Base-by-base conservation (phyloP, 2,329 filamentous ascomycete species). In the Magnaporthales sp. region DNA sequence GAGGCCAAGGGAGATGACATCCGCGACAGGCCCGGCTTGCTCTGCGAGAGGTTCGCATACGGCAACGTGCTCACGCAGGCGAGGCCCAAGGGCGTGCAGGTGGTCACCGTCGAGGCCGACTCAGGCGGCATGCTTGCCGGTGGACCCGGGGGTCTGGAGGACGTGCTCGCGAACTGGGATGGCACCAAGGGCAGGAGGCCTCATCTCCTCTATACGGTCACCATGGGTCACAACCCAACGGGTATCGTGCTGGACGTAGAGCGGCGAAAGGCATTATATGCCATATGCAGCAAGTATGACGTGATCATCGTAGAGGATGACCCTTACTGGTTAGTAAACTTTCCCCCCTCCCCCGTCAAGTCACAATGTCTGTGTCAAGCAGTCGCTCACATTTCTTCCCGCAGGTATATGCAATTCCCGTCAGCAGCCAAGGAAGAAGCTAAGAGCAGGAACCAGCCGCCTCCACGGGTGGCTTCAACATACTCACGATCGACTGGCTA, bases 301-400 rank as follows among this genome's bases (percentile, higher is more conserved):
- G 85, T 97, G 69, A 86, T 97, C 73, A 97, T 97, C 70, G 80
- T 96, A 69, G 94, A 98, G 77, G 94, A 98, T 72, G 93, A 97
- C 69, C 94, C 94, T 6, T 97, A 97, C 80, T 97, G 92, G 91
- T 46, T 46, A 46, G 38, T 46, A 2, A 46, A 46, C n/a, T 19
- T 19, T n/a, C 38, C 10, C 3, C 38, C 38, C 38, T n/a, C 38
- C 10, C 3, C 38, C 38, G 38, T 6, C 38, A 46, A n/a, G 38
- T 19, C 5, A 31, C 30, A 19, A 19, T n/a, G 5, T 46, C 4
- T 38, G 38, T 46, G 19, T 46, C 9, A 6, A 13, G 6, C 38
- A 46, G 38, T n/a, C 8, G 38, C 15, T 46, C 38, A 46, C 38
- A 46, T n/a, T 19, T n/a, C 15, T 46, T 19, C n/a, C n/a, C 8